These are phyloP conservation scores for Otatea glauca DNA, from an alignment of 176 grass and related monocot genomes.

Conservation along the genomic window DNA sequence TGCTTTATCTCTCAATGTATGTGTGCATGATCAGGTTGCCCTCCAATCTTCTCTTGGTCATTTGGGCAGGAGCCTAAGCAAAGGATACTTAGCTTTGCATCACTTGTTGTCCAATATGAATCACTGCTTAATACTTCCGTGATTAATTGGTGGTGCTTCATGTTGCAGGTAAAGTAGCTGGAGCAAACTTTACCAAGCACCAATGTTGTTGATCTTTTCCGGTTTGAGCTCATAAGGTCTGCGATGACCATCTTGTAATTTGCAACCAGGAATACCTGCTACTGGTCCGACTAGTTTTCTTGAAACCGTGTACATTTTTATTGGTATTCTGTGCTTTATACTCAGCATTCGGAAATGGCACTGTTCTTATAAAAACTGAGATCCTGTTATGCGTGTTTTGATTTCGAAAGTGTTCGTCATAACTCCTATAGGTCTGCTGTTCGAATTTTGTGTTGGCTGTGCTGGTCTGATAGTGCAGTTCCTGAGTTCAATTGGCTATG, in stretches of 20 bases:
- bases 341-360: conserved; percentile 15
- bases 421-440: no score
- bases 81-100: neutral
- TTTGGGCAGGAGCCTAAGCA: neutral
- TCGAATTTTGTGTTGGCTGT: neutral
- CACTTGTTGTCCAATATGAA: neutral
- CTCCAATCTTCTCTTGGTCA: neutral
- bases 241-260: conserved; percentile 56
- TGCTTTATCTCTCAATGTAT: neutral
- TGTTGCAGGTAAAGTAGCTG: conserved; percentile 53
- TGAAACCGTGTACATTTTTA: conserved; percentile 3
- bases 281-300: conserved; percentile 17
- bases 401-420: neutral
- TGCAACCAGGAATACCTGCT: conserved; percentile 31
- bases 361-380: conserved; percentile 14
- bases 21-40: neutral
- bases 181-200: conserved; percentile 44
- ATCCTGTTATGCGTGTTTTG: neutral
- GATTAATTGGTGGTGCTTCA: conserved; percentile 31
- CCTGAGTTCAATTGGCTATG: neutral
- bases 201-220: conserved; percentile 40
- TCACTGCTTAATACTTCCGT: neutral
- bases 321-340: neutral
- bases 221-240: conserved; percentile 61
- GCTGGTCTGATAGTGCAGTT: neutral